These are phyloP conservation scores for Axilococcus clingmanii DNA, from an alignment of 139 green algal species.

Conservation along the genomic window DNA sequence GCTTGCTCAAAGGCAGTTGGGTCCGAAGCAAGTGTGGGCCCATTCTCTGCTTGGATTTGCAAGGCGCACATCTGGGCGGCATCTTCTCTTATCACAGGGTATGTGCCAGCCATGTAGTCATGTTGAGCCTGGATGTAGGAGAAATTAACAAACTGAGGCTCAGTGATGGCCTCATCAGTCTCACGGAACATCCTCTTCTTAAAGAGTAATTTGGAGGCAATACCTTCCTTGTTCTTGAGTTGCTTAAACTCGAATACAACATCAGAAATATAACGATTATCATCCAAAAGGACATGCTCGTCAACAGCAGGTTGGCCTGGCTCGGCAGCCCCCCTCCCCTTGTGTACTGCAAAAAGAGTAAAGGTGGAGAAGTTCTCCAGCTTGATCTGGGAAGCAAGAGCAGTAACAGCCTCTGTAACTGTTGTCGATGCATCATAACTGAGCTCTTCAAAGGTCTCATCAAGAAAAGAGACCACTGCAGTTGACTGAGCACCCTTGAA, in stretches of 20 bases:
- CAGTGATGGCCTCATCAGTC: conserved; percentile 88
- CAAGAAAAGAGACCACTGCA: conserved; percentile 89
- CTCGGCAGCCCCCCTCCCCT: conserved; percentile 27
- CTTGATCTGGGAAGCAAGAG: conserved; percentile 78
- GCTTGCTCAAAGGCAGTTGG: conserved; percentile 42
- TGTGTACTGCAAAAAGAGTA: conserved; percentile 77
- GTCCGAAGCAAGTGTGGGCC: conserved; percentile 46
- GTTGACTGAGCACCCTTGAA: conserved; percentile 50
- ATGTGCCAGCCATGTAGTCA: conserved; percentile 84
- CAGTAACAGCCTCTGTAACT: conserved; percentile 79
- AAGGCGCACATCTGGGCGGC: conserved; percentile 88
- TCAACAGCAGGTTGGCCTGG: conserved; percentile 33
- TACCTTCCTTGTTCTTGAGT: conserved; percentile 31
- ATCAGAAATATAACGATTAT: conserved; percentile 63
- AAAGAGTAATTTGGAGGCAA: conserved; percentile 68
- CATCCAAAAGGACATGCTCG: conserved; percentile 83
- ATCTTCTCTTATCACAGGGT: conserved; percentile 92
- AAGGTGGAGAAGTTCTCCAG: conserved; percentile 92
- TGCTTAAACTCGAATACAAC: conserved; percentile 46
- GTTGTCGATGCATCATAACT: conserved; percentile 81
- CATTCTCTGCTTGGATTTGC: conserved; percentile 71
- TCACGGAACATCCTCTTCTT: conserved; percentile 95
- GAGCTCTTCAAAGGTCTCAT: conserved; percentile 95
- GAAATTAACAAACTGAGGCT: conserved; percentile 90
- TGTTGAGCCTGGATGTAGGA: conserved; percentile 87